These are phyloP conservation scores for Fusarium secorum DNA, from an alignment of 2,329 filamentous ascomycete species.

Conservation along the genomic window DNA sequence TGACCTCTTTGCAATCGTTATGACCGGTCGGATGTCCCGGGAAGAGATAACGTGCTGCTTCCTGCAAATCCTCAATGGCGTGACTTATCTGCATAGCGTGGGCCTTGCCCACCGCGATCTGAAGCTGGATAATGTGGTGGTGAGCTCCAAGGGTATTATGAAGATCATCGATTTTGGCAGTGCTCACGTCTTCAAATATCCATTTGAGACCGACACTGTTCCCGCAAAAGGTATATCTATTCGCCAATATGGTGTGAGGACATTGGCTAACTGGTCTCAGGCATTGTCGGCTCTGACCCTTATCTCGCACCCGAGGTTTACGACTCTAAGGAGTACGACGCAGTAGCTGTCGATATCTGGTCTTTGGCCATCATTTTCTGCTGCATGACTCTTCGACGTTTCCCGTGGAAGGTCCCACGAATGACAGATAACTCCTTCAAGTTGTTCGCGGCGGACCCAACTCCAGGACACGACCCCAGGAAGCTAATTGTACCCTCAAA, in stretches of 20 bases:
- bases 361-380: constrained; percentile 98
- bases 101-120: constrained; percentile 93
- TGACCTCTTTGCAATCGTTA: constrained; percentile 96
- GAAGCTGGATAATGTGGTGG: constrained; percentile 97
- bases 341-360: constrained; percentile 95
- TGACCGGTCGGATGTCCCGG: constrained; percentile 96
- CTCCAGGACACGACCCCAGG: constrained; percentile 72
- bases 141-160: constrained; percentile 96
- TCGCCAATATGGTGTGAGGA: not conserved
- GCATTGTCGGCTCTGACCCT: constrained; percentile 83
- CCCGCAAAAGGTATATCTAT: constrained; percentile 48
- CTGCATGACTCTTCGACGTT: constrained; percentile 94
- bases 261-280: constrained; percentile 45
- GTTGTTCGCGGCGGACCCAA: constrained; percentile 86
- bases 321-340: constrained; percentile 91
- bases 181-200: constrained; percentile 95
- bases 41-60: constrained; percentile 92
- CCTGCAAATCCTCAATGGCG: constrained; percentile 91
- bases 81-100: constrained; percentile 94
- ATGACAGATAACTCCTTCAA: constrained; percentile 94
- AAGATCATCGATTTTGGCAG: constrained; percentile 99
- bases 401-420: constrained; percentile 96
- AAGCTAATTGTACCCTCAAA: constrained; percentile 58
- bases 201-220: constrained; percentile 78
- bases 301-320: constrained; percentile 98